These are phyloP conservation scores for Globisporangium alternatum DNA, from an alignment of 352 stramenopile genomes.

Conservation along the genomic window DNA sequence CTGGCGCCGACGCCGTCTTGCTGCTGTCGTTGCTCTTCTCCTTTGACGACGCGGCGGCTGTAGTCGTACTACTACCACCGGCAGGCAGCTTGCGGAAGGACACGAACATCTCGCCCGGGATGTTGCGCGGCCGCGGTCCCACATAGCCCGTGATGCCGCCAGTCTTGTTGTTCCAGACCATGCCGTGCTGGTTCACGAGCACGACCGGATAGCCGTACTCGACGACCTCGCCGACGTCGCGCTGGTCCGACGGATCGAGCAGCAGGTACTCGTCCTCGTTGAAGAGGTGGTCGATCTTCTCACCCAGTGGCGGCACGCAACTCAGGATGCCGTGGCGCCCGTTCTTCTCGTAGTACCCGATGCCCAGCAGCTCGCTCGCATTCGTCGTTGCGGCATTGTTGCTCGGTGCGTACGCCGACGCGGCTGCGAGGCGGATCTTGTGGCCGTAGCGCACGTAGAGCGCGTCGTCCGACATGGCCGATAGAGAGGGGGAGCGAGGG, in stretches of 20 bases:
- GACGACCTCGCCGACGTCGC: conserved; percentile 41
- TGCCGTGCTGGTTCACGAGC: conserved; percentile 79
- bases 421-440: conserved; percentile 57
- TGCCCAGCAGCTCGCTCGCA: conserved; percentile 27
- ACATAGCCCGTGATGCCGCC: conserved; percentile 85
- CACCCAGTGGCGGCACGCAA: conserved; percentile 74
- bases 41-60: background rate
- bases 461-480: conserved; percentile 26
- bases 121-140: conserved; percentile 59
- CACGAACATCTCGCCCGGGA: conserved; percentile 76
- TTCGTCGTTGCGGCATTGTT: background rate
- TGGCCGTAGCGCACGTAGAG: conserved; percentile 62
- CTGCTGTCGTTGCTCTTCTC: conserved; percentile 6
- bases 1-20: conserved; percentile 17
- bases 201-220: conserved; percentile 74
- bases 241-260: conserved; percentile 54
- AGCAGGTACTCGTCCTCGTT: conserved; percentile 83
- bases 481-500: background rate
- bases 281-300: conserved; percentile 68
- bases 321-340: conserved; percentile 81
- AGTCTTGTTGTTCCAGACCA: conserved; percentile 90
- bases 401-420: conserved; percentile 46
- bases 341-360: conserved; percentile 88
- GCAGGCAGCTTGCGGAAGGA: conserved; percentile 36
- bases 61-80: background rate